Base-by-base conservation (phyloP, 306 rosid species). In the Inga leiocalycina region DNA sequence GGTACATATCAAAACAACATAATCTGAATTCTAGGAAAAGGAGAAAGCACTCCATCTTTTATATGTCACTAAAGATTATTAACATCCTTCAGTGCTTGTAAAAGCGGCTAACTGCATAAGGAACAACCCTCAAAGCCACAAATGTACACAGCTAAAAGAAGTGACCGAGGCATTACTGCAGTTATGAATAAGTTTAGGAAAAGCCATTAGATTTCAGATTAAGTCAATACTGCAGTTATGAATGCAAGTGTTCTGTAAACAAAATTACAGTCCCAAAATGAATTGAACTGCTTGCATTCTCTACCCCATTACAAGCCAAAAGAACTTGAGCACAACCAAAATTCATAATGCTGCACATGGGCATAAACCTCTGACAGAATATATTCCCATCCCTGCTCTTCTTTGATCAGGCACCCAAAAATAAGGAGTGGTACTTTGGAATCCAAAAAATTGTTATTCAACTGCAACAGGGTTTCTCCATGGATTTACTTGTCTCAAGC, bases 401-500 rank as follows among this genome's bases (percentile, higher is more conserved):
- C 43, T 3, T 65, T 32, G 43, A 32, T 65, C 17, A 65, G 44
- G 71, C 39, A 65, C 71, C 34, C n/a, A 65, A 27, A 27, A 65
- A 32, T 30, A 11, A 41, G 59, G 45, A 9, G 20, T 30, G 27
- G 30, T 41, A 77, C 56, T 43, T 71, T 56, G n/a, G 71, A 69
- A 56, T 71, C 44, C 20, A 59, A 24, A 68, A 22, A 70, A 27
- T 54, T 70, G 56, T 71, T 71, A 66, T 11, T 27, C 34, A 56
- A 69, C 16, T 19, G 14, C 35, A 54, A 44, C 65, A 27, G 44
- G 45, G 32, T 74, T 35, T 19, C 59, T 39, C 59, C 68, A 19
- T 39, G 66, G 56, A n/a, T 61, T 61, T 22, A 24, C 45, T 57
- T 43, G 75, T 22, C 75, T 74, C 57, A 75, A 75, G 48, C 80